Conservation (phyloP, 139 green algal species). For the Coccomyxa sp. region DNA sequence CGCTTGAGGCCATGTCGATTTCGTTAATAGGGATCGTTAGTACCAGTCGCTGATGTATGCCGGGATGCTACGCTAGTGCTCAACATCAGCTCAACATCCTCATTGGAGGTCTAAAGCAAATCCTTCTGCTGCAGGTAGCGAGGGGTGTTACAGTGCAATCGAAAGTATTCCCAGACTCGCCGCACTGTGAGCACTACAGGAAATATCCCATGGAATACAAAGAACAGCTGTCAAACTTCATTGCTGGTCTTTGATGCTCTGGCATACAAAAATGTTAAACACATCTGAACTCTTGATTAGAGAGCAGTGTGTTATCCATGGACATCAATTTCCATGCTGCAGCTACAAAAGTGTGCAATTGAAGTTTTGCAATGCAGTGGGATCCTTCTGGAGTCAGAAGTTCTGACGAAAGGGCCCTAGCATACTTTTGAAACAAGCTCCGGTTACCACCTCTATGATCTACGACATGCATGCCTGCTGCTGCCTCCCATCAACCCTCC, state of each 20-base stretch:
- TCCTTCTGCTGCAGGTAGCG: neutral
- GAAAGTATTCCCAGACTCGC: slow-evolving; percentile 16
- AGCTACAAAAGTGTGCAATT: neutral
- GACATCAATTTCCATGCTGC: too few species aligned
- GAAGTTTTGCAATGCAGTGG: neutral
- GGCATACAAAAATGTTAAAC: neutral
- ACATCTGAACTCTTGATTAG: neutral
- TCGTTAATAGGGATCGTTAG: neutral
- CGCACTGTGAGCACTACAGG: slow-evolving; percentile 36
- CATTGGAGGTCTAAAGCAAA: neutral
- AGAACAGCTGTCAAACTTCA: slow-evolving; percentile 3
- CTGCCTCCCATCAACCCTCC: slow-evolving; percentile 32
- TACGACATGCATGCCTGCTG: too few species aligned
- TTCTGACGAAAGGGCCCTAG: neutral
- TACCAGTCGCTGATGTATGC: neutral
- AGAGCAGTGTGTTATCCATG: neutral
- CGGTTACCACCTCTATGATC: too few species aligned
- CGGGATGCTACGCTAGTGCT: neutral
- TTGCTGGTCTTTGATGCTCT: neutral
- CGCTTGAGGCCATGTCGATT: neutral
- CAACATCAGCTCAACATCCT: neutral
- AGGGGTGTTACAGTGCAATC: slow-evolving; percentile 11
- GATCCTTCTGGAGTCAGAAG: neutral
- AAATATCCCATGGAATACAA: slow-evolving; percentile 20
- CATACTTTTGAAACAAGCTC: too few species aligned